These are phyloP conservation scores for Zygosaccharomyces bailii DNA, from an alignment of 805 yeast species.

Conservation along the genomic window DNA sequence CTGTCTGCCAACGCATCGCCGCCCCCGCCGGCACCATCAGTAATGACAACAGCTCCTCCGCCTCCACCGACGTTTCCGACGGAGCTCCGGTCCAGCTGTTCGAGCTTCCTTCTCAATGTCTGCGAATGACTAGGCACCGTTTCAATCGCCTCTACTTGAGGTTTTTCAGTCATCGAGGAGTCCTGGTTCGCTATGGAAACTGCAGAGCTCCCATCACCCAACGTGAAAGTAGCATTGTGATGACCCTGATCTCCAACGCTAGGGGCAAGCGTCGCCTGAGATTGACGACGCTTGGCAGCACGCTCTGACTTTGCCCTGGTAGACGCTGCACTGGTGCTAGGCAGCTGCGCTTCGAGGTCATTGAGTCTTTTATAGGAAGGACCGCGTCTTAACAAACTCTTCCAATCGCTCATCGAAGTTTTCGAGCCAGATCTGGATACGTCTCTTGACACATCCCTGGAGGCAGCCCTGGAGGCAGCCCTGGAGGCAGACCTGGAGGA, in stretches of 20 bases:
- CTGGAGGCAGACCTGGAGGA: constrained; percentile 17
- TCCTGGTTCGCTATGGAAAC: constrained; percentile 14
- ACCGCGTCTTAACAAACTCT: constrained; percentile 13
- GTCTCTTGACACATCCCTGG: constrained; percentile 17
- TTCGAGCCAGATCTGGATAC: constrained; percentile 17
- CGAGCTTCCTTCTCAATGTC: too few species aligned
- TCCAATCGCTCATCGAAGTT: constrained; percentile 19
- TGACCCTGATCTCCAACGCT: not conserved
- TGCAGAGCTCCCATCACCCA: constrained; percentile 17
- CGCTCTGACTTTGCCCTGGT: constrained; percentile 2
- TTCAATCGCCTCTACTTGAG: too few species aligned
- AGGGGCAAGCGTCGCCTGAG: not conserved
- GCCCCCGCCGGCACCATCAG: constrained; percentile 7
- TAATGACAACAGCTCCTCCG: too few species aligned
- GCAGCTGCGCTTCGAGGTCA: constrained; percentile 18
- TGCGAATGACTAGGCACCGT: too few species aligned
- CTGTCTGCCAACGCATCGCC: constrained; percentile 7
- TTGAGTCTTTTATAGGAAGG: constrained; percentile 13
- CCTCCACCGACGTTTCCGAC: too few species aligned
- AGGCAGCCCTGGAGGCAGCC: too few species aligned
- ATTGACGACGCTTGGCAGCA: constrained; percentile 1
- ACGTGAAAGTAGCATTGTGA: constrained; percentile 14
- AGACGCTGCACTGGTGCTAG: constrained; percentile 1
- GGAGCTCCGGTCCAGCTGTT: too few species aligned
- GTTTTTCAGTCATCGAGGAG: not conserved